Evolutionary conservation across 1,139 yeast genomes (phyloP).

Genomic region (Citeromyces hawaiiensis): DNA sequence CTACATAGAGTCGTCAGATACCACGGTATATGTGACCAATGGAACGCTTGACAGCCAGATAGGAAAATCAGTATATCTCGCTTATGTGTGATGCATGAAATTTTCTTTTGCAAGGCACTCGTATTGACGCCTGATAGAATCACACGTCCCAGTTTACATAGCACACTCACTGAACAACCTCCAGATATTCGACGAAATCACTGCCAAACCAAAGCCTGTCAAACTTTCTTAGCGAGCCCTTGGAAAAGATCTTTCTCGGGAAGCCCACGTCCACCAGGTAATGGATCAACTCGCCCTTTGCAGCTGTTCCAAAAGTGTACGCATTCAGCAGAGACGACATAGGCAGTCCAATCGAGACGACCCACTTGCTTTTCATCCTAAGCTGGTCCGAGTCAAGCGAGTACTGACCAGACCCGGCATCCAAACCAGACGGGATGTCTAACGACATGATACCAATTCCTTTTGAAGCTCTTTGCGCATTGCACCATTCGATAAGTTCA

Average conservation of each 20-base stretch:
- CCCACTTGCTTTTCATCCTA: constrained; percentile 28
- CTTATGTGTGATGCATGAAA: no score
- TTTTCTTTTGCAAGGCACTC: no score
- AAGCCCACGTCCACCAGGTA: constrained; percentile 66
- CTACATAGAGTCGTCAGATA: no score
- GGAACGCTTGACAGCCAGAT: no score
- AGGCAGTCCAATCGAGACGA: constrained; percentile 68
- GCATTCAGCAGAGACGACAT: constrained; percentile 52
- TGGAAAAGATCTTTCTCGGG: constrained; percentile 29
- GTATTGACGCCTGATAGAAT: no score
- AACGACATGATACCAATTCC: constrained; percentile 47
- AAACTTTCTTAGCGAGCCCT: constrained; percentile 27
- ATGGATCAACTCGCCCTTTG: constrained; percentile 33
- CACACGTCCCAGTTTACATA: no score
- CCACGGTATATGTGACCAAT: no score
- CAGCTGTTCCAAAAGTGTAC: constrained; percentile 27
- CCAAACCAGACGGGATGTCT: constrained; percentile 78
- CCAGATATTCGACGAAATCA: constrained; percentile 17
- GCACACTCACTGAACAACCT: constrained; percentile 6
- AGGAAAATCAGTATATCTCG: no score
- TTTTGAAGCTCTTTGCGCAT: constrained; percentile 24
- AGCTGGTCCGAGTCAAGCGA: constrained; percentile 11
- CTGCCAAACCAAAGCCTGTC: constrained; percentile 28
- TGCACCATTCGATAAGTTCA: constrained; percentile 56
- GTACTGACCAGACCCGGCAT: constrained; percentile 65